phyloP scores from a whole-genome alignment of 805 yeast genomes.

The Wickerhamomyces alni region DNA sequence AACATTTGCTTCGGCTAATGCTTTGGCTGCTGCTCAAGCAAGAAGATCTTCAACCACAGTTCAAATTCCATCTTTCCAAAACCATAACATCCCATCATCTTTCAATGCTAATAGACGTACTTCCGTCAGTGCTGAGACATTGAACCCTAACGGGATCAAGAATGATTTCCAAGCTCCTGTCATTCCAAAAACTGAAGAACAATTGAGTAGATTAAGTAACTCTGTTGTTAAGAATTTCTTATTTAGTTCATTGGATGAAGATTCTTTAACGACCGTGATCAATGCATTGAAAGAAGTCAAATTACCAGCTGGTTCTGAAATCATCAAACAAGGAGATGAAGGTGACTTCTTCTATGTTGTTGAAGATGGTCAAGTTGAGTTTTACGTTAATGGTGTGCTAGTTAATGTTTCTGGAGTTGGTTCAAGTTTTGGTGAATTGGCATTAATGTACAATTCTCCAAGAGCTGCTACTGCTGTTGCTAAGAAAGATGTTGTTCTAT shows the following conservation, averaged over 20 bases:
- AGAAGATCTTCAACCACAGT: conserved; percentile 13
- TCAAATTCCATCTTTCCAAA: conserved; percentile 11
- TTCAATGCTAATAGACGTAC: conserved; percentile 82
- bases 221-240: conserved; percentile 78
- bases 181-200: conserved; percentile 55
- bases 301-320: conserved; percentile 51
- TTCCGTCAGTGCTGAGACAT: conserved; percentile 84
- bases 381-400: conserved; percentile 55
- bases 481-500: conserved; percentile 61
- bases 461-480: conserved; percentile 94
- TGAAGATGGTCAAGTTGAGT: conserved; percentile 81
- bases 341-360: conserved; percentile 90
- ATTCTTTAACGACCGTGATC: conserved; percentile 69
- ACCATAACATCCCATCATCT: conserved; percentile 43
- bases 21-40: conserved; percentile 5
- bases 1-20: conserved; percentile 5
- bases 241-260: conserved; percentile 77
- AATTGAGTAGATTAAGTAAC: conserved; percentile 59
- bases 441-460: conserved; percentile 95
- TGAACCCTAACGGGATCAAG: conserved; percentile 65
- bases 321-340: conserved; percentile 88
- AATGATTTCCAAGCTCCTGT: conserved; percentile 70
- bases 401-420: conserved; percentile 81
- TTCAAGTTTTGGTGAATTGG: conserved; percentile 92
- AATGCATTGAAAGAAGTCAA: conserved; percentile 76